Evolutionary conservation across 2,329 filamentous ascomycete species (phyloP).

Genomic region (Ceratocystis ficicola): DNA sequence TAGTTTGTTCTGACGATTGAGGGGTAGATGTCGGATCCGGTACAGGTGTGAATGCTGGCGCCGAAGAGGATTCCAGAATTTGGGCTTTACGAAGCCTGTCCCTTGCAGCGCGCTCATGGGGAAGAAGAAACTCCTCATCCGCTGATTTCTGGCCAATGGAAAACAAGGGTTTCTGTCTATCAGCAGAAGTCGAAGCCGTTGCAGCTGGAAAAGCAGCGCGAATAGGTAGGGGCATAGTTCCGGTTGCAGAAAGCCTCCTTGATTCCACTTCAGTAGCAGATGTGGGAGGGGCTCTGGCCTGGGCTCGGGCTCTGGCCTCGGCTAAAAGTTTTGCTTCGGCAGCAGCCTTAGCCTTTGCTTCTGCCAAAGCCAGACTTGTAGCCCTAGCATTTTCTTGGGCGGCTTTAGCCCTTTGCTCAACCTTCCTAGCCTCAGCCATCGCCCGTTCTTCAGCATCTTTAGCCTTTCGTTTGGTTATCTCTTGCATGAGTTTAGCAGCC

Average conservation of each 20-base stretch:
- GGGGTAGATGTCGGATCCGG: neutral
- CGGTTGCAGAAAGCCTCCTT: neutral
- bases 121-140: conserved; percentile 14
- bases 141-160: neutral
- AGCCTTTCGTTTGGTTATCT: neutral
- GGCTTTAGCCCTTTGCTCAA: neutral
- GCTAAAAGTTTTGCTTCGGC: neutral
- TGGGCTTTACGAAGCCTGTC: neutral
- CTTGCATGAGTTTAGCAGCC: neutral
- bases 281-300: neutral
- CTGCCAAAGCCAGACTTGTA: neutral
- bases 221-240: neutral
- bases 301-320: neutral
- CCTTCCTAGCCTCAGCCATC: neutral
- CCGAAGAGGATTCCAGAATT: neutral
- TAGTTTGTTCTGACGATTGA: neutral
- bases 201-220: neutral
- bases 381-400: neutral
- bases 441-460: neutral
- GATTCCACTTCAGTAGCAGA: neutral
- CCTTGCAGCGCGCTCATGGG: conserved; percentile 2
- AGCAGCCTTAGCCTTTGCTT: neutral
- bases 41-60: neutral
- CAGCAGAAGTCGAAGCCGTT: neutral
- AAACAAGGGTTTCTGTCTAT: conserved; percentile 10